Evolutionary conservation across 2,329 filamentous ascomycete genomes (phyloP), one percentile per base, ranked within the genome.

Genomic region (Diaporthe citriasiana): DNA sequence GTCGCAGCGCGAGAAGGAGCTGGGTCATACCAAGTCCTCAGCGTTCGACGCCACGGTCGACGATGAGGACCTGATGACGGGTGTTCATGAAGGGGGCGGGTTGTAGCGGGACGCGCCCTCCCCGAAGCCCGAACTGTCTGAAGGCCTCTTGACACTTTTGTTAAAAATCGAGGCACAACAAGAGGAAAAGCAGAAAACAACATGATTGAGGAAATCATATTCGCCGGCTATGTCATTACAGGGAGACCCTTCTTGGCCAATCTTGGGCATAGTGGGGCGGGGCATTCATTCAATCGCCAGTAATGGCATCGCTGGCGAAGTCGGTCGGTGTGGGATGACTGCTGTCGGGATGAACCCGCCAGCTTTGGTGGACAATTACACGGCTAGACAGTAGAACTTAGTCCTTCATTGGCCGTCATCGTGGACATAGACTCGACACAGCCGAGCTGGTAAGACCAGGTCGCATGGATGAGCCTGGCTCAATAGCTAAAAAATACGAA

Each of bases 61-160:
- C 71, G 89, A 91, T n/a, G 89, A 91, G 79, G 89, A 91, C 76
- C 79, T 91, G 33, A 91, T 91, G 89, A 86, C 85, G 17, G 89
- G 85, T 22, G 71, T 83, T 4, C 63, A 47, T 47, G 70, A 80
- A 35, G 66, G 76, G 19, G 75, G 74, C 30, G 53, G 22, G 15
- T 9, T 73, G 56, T 75, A 75, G 71, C 13, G 13, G 6, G 15
- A 30, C 17, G 22, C 12, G 7, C 8, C n/a, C 35, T 35, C 27
- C 25, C 6, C 13, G 25, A 7, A 19, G 42, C 2, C 42, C 7
- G 15, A 5, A 45, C 1, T 45, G 40, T 17, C 19, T 45, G n/a
- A n/a, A n/a, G n/a, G n/a, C n/a, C n/a, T n/a, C n/a, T n/a, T n/a
- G n/a, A n/a, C n/a, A n/a, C n/a, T n/a, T n/a, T n/a, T n/a, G n/a